These are phyloP conservation scores for Priceomyces fermenticarens DNA, from an alignment of 805 yeast genomes.

Conservation along the genomic window DNA sequence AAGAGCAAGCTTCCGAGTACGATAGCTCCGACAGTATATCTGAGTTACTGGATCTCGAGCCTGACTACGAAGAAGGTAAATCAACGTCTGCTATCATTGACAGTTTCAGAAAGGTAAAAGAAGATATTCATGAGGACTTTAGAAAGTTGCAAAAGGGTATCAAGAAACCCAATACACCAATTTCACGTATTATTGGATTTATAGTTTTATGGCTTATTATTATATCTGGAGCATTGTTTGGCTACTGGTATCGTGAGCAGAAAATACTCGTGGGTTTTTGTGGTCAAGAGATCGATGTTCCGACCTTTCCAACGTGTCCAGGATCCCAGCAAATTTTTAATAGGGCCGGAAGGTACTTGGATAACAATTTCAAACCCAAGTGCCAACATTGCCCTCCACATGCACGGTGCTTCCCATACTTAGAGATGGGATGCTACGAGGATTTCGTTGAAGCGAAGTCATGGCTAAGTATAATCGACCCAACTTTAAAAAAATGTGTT, in stretches of 20 bases:
- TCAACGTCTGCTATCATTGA: neutral
- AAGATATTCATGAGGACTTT: conserved; percentile 1
- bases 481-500: conserved; percentile 51
- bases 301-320: conserved; percentile 32
- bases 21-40: neutral
- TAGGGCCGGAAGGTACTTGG: conserved; percentile 44
- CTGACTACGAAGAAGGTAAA: neutral
- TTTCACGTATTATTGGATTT: conserved; percentile 10
- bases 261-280: conserved; percentile 68
- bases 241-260: conserved; percentile 65
- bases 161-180: conserved; percentile 4
- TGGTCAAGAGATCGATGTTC: conserved; percentile 53
- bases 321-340: conserved; percentile 28
- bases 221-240: conserved; percentile 36
- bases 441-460: conserved; percentile 56
- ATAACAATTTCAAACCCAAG: conserved; percentile 46
- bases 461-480: conserved; percentile 60
- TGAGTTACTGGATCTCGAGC: conserved; percentile 1
- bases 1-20: conserved; percentile 8
- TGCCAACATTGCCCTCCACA: conserved; percentile 82
- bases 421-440: conserved; percentile 65
- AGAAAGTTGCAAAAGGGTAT: neutral
- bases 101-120: neutral
- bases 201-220: conserved; percentile 32
- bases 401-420: conserved; percentile 65